Percentiles rank a stretch among this genome's conserved stretches.
These are phyloP conservation scores for Passiflora organensis DNA, from an alignment of 345 rosid genomes.

Conservation along the genomic window DNA sequence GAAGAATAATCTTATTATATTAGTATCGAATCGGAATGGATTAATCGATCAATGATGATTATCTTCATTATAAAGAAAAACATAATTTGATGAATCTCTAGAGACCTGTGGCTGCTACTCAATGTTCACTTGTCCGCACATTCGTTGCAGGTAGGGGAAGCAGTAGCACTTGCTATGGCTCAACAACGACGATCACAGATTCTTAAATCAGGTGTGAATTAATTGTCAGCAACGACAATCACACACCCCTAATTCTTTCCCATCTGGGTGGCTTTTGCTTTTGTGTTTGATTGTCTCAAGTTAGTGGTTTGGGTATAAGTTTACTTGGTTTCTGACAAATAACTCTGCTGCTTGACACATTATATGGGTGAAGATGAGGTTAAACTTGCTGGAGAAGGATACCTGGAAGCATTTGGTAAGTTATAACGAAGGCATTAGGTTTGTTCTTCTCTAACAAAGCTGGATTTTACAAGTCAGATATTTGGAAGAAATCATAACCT, in stretches of 20 bases:
- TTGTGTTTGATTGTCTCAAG: not conserved
- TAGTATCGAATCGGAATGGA: too few species aligned
- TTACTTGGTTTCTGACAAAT: too few species aligned
- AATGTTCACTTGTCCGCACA: not conserved
- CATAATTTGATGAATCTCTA: not conserved
- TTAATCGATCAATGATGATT: too few species aligned
- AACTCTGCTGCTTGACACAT: too few species aligned
- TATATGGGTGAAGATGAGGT: conserved; percentile 41
- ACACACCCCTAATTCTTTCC: not conserved
- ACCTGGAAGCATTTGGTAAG: conserved; percentile 72
- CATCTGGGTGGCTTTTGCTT: not conserved
- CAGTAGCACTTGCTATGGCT: conserved; percentile 76
- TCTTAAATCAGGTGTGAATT: conserved; percentile 35
- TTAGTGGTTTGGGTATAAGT: too few species aligned
- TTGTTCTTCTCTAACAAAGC: not conserved
- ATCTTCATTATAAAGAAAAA: not conserved
- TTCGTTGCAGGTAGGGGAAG: conserved; percentile 53
- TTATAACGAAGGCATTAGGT: not conserved
- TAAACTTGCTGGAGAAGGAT: conserved; percentile 63
- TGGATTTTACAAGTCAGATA: not conserved
- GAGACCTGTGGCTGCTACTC: not conserved
- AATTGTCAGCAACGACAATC: too few species aligned
- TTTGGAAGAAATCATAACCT: too few species aligned
- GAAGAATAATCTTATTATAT: too few species aligned
- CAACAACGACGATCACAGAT: conserved; percentile 40